Evolutionary conservation across 768 basidiomycete genomes (phyloP), one percentile per base, ranked within the genome.

Genomic region (Kockovaella imperatae): DNA sequence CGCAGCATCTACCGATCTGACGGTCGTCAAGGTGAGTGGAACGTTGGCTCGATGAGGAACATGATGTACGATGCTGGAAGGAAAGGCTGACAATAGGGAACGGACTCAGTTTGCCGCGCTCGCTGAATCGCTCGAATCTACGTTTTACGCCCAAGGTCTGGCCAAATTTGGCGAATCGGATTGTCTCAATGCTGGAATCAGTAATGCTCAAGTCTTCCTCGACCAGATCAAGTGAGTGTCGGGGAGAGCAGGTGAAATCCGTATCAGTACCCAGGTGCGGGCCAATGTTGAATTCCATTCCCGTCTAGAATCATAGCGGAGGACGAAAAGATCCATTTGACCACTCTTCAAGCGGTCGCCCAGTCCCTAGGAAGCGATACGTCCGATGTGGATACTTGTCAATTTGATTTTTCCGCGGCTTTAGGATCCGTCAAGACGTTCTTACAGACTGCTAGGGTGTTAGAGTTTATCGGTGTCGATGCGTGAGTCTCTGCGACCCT

Each of bases 381-480:
- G 3, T 29, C 47, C 10, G 53, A 49, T 14, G 26, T 44, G 11
- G 47, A 50, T 35, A 36, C 25, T n/a, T 62, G 60, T 42, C 21
- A 31, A 15, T 62, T 58, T 47, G 45, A 55, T 41, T 62, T 62
- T 26, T 15, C 11, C 15, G 25, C 40, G 18, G 56, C 54, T 2
- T 35, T 62, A 21, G 20, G 20, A 0, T 39, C 44, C 35, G 53
- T 62, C 21, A 8, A 26, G 18, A 53, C 50, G 3, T 48, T 56
- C 35, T 24, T 62, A 18, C 48, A 45, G 2, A 62, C 60, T 13
- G 60, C 56, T 5, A 48, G 56, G 24, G 25, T 51, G 18, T 38
- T 62, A 13, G 60, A 62, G 34, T 44, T 53, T 25, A 57, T 62
- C 26, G 60, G 60, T 11, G 47, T 62, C 26, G 46, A 42, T 17